Conservation (phyloP, 805 yeast species). For the Metschnikowia cubensis region DNA sequence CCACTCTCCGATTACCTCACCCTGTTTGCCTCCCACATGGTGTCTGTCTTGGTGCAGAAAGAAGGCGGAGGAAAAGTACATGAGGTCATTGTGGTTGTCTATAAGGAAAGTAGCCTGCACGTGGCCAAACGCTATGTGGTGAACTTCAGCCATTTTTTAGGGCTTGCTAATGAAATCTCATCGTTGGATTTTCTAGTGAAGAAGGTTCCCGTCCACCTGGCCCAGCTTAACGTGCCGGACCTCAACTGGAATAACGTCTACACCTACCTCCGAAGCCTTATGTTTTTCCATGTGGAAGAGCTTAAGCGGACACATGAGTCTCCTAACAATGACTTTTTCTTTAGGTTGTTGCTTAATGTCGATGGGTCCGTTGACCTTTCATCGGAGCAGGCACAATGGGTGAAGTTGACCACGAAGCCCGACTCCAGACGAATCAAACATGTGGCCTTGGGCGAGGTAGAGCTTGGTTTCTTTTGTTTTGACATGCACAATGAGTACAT, state of each 20-base stretch:
- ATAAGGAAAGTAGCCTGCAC: slow-evolving; percentile 23
- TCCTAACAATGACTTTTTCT: slow-evolving; percentile 15
- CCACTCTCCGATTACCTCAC: slow-evolving; percentile 43
- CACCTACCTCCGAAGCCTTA: slow-evolving; percentile 26
- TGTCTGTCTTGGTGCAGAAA: slow-evolving; percentile 17
- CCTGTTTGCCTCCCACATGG: slow-evolving; percentile 29
- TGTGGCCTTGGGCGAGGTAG: slow-evolving; percentile 24
- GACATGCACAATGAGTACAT: slow-evolving; percentile 31
- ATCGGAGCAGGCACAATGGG: slow-evolving; percentile 22
- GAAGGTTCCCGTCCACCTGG: slow-evolving; percentile 20
- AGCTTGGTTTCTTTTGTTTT: slow-evolving; percentile 26
- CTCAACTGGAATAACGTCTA: slow-evolving; percentile 33
- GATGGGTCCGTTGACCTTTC: slow-evolving; percentile 20
- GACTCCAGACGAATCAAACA: slow-evolving; percentile 11
- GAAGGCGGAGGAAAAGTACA: slow-evolving; percentile 27
- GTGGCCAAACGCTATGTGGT: slow-evolving; percentile 39
- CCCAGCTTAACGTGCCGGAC: slow-evolving; percentile 21
- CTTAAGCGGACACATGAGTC: slow-evolving; percentile 18
- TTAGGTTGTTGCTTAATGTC: slow-evolving; percentile 25
- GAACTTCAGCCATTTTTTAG: slow-evolving; percentile 29
- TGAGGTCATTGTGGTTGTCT: slow-evolving; percentile 36
- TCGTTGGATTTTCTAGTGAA: slow-evolving; percentile 15
- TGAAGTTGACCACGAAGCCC: slow-evolving; percentile 15
- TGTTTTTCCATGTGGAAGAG: slow-evolving; percentile 32
- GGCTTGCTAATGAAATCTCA: slow-evolving; percentile 17